Base-by-base conservation (phyloP, 129 eudicot genomes). In the Tanacetum coccineum region DNA sequence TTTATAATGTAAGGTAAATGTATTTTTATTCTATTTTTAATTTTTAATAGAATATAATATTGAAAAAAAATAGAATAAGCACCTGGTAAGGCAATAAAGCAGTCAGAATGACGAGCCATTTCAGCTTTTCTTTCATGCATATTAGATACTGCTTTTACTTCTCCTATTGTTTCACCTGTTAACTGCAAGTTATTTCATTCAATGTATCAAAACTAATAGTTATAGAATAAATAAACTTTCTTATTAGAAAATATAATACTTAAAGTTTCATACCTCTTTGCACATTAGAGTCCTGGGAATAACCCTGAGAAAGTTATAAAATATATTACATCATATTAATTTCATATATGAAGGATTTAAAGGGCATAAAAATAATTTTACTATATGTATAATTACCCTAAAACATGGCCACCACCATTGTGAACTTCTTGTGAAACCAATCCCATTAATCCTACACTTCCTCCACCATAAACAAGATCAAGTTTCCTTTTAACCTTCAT, bases 51-150 rank as follows among this genome's bases (percentile, higher is more conserved):
- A 49, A 49, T 17, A 17, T 49, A 49, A 49, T 13, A 13, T 45
- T 48, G 30, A n/a, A 45, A 18, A 3, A 26, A n/a, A 28, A 1
- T 15, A 18, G 19, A 50, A 52, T 6, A 2, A 1, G 54, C 56
- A 71, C 95, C 96, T 69, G 96, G 96, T 17, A 88, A 77, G 49
- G 96, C 96, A 75, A 88, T 88, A 64, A 88, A 88, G 64, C 88
- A 82, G 63, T 88, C 96, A 58, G 96, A 85, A 66, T 77, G 88
- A 73, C 87, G 86, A 71, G 96, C 91, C 96, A 88, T 88, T 52
- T 88, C 96, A 42, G 96, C 96, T 72, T 88, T 88, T 26, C 96
- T 82, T 71, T 88, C 87, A 78, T 88, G 96, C 96, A 88, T 88
- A 55, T 58, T 76, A 8, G 83, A 74, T 39, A 88, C 96, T 3